A percentile compares a stretch with the other conserved stretches of the same genome.
Evolutionary conservation across 176 grass and related monocot genomes (phyloP).

Genomic region (Canna indica): DNA sequence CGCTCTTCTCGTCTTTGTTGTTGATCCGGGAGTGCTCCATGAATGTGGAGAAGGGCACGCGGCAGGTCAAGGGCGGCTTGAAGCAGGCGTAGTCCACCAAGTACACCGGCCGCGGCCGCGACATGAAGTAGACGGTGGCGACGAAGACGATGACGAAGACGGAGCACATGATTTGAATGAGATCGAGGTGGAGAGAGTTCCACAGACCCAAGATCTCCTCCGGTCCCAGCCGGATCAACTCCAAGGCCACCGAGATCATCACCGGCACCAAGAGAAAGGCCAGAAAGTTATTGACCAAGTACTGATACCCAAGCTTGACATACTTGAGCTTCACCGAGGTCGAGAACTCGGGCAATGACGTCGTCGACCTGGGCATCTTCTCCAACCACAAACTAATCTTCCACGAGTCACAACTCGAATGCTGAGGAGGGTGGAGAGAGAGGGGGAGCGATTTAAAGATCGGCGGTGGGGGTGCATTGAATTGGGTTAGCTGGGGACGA

Average conservation of each 20-base stretch:
- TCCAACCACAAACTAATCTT: background rate
- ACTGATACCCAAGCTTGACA: constrained; percentile 13
- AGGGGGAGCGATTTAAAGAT: background rate
- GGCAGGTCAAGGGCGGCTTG: constrained; percentile 12
- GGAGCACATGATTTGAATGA: background rate
- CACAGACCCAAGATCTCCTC: background rate
- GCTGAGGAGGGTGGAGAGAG: background rate
- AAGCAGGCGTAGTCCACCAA: constrained; percentile 12
- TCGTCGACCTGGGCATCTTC: background rate
- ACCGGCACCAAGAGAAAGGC: constrained; percentile 4
- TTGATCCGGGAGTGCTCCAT: constrained; percentile 20
- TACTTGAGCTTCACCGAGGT: constrained; percentile 20
- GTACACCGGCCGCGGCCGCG: constrained; percentile 11
- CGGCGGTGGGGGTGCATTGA: background rate
- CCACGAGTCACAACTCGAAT: background rate
- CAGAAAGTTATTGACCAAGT: constrained; percentile 5
- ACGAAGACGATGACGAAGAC: background rate
- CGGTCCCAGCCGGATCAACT: background rate
- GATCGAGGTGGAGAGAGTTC: background rate
- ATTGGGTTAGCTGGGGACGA: background rate
- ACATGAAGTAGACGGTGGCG: constrained; percentile 11
- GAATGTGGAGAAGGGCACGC: constrained; percentile 22
- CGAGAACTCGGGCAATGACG: constrained; percentile 5
- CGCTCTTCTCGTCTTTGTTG: constrained; percentile 6
- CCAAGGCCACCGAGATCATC: background rate